phyloP scores from a whole-genome alignment of 2,329 filamentous ascomycete genomes.

The Trichocomaceae sp. region DNA sequence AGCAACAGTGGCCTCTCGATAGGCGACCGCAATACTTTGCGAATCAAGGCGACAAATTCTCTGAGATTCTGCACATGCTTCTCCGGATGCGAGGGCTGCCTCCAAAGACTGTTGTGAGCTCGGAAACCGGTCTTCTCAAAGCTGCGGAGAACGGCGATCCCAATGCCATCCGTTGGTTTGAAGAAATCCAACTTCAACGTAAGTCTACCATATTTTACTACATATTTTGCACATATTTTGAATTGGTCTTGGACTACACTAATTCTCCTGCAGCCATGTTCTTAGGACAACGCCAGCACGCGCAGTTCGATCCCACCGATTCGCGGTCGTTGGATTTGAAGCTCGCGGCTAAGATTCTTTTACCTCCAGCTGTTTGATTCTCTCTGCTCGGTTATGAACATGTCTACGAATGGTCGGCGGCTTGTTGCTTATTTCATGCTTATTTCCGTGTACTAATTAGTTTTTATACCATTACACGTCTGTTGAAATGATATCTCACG shows the following conservation, averaged over 20 bases:
- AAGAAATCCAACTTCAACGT: slow-evolving; percentile 36
- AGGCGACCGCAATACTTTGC: slow-evolving; percentile 47
- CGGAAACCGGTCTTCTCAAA: slow-evolving; percentile 34
- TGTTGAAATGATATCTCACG: no score
- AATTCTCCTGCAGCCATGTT: slow-evolving; percentile 26
- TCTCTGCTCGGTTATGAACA: not conserved
- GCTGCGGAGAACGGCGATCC: slow-evolving; percentile 34
- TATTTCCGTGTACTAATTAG: not conserved
- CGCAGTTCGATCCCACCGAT: slow-evolving; percentile 33
- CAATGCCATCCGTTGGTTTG: slow-evolving; percentile 36
- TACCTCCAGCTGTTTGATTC: slow-evolving; percentile 1
- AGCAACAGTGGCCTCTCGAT: slow-evolving; percentile 48
- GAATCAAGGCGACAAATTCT: slow-evolving; percentile 52
- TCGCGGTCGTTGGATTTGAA: slow-evolving; percentile 38
- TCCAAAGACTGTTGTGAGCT: slow-evolving; percentile 33
- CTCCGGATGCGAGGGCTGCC: slow-evolving; percentile 51
- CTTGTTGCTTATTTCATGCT: not conserved
- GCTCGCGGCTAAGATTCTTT: slow-evolving; percentile 31
- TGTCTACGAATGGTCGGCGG: not conserved
- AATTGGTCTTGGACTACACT: no score
- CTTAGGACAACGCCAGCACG: slow-evolving; percentile 33
- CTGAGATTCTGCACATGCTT: slow-evolving; percentile 52
- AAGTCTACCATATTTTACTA: slow-evolving; percentile 17
- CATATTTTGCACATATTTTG: not conserved
- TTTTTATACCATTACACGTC: not conserved